These are phyloP conservation scores for Leccinum pachyderme DNA, from an alignment of 1,284 basidiomycete genomes.

Conservation along the genomic window DNA sequence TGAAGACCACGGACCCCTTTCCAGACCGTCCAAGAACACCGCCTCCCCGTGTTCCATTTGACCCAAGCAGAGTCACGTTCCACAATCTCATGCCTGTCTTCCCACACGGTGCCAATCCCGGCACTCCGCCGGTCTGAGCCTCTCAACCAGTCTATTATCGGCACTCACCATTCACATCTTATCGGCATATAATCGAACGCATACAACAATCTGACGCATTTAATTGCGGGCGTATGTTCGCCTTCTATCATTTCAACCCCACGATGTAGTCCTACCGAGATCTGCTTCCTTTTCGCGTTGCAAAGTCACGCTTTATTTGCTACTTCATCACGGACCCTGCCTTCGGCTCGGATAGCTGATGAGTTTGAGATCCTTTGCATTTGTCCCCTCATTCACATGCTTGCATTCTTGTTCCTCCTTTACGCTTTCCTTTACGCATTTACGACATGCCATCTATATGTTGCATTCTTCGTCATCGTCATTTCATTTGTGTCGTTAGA, in stretches of 20 bases:
- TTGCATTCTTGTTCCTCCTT: constrained; percentile 26
- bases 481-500: constrained; percentile 4
- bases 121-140: constrained; percentile 20
- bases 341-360: constrained; percentile 31
- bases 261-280: constrained; percentile 29
- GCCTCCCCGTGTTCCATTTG: constrained; percentile 37
- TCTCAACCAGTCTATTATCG: constrained; percentile 3
- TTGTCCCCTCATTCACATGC: constrained; percentile 17
- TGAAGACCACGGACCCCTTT: constrained; percentile 20
- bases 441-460: constrained; percentile 15
- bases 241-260: constrained; percentile 29
- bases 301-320: constrained; percentile 19
- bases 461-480: not conserved
- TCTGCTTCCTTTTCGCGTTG: constrained; percentile 19
- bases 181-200: constrained; percentile 31
- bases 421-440: constrained; percentile 16
- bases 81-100: constrained; percentile 61
- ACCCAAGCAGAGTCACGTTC: constrained; percentile 51
- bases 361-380: constrained; percentile 12
- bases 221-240: constrained; percentile 27
- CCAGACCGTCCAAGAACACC: constrained; percentile 40
- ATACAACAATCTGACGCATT: constrained; percentile 30
- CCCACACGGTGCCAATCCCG: constrained; percentile 25
- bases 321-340: constrained; percentile 32
- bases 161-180: constrained; percentile 22